A percentile compares a stretch with the other conserved stretches of the same genome.
phyloP scores from a whole-genome alignment of 805 yeast genomes.

The Candida sithepensis region DNA sequence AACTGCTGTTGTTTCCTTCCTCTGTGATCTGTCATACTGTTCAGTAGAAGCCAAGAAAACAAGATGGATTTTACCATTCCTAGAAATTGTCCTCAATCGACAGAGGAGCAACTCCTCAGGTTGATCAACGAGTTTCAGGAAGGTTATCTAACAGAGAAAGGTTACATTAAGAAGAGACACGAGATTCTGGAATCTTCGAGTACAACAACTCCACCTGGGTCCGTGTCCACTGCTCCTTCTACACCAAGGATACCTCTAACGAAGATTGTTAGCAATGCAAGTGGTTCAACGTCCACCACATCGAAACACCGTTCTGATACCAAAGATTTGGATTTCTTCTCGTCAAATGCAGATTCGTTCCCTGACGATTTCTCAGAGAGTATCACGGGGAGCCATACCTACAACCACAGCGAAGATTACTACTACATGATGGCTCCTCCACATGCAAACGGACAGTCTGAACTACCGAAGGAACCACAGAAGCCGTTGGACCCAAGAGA shows the following conservation, averaged over 20 bases:
- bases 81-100: conserved; percentile 32
- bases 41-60: too few relatives aligned
- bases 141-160: conserved; percentile 71
- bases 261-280: conserved; percentile 7
- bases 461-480: conserved; percentile 39
- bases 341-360: conserved; percentile 4
- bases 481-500: conserved; percentile 63
- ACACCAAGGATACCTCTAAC: conserved; percentile 9
- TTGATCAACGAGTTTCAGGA: conserved; percentile 54
- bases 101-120: conserved; percentile 37
- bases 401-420: conserved; percentile 13
- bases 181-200: conserved; percentile 30
- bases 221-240: conserved; percentile 4
- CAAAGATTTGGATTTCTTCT: conserved; percentile 10
- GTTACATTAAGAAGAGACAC: conserved; percentile 59
- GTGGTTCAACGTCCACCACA: conserved; percentile 14
- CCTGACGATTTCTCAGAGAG: conserved; percentile 14
- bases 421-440: conserved; percentile 4
- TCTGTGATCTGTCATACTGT: too few relatives aligned
- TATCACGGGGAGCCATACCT: conserved; percentile 8
- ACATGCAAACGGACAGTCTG: background rate
- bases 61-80: conserved; percentile 49
- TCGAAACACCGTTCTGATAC: conserved; percentile 13
- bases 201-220: conserved; percentile 5
- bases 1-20: too few relatives aligned